Base-by-base conservation (phyloP, 441 rosid genomes). In the Melianthus villosus region DNA sequence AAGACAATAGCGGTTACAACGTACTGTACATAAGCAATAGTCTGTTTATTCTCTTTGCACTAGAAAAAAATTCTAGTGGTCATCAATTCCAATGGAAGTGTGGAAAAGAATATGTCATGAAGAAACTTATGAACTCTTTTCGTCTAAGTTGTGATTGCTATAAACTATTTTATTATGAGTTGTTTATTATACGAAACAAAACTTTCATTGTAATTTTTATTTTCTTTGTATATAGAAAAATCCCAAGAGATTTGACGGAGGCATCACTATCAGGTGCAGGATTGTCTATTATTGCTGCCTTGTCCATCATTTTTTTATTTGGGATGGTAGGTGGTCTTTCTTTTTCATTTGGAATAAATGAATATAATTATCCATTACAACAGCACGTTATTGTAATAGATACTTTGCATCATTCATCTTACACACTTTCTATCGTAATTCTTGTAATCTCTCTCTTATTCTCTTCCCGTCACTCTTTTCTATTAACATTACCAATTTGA, bases 241-340 rank as follows among this genome's bases (percentile, higher is more conserved):
- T 91, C 25, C 98, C 96, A n/a, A 73, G 98, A 63, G 98, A 91
- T 67, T 77, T 91, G 77, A 84, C 98, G 0, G 96, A 91, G 75
- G 96, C 96, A 18, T 79, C 98, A 15, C 49, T 91, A 20, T 91
- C 96, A n/a, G 98, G 94, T 32, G 96, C 94, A 34, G 94, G 94
- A 39, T 64, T 91, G 44, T 91, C 98, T 3, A 72, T 91, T 25
- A 18, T 75, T 45, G 98, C 98, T 4, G 98, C 96, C 19, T 63
- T 91, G 4, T 9, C 68, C 34, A 91, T 91, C 84, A 16, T 84
- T 63, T 68, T 91, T 62, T 72, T 91, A 71, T 91, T 91, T 68
- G 98, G 98, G 51, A 91, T 91, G 98, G 98, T 84, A 68, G 12
- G 54, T 25, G 2, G 3, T 30, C 25, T 19, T 14, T 16, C 15